Percentiles rank a stretch among this genome's conserved stretches.
phyloP scores from a whole-genome alignment of 148 eudicot genomes.

The Linanthus parryae region DNA sequence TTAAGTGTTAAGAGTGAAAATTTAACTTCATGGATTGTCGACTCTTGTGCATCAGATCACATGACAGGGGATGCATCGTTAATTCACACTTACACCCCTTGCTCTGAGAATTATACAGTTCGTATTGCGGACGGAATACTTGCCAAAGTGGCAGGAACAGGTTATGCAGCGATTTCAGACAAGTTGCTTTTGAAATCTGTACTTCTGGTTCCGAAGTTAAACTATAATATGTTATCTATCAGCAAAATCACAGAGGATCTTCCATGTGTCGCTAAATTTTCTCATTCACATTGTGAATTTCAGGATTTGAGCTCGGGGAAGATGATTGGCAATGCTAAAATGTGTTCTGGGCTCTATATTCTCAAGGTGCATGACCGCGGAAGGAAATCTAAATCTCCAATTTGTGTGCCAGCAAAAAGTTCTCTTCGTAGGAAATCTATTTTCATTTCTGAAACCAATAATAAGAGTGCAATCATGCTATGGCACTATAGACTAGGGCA shows the following conservation, averaged over 20 bases:
- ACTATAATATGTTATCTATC: background rate
- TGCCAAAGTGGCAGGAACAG: background rate
- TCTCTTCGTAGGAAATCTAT: background rate
- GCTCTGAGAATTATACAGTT: slow-evolving; percentile 1
- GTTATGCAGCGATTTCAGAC: background rate
- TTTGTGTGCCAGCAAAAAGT: background rate
- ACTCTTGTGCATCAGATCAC: background rate
- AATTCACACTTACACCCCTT: background rate
- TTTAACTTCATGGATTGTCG: background rate
- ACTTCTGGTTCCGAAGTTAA: background rate
- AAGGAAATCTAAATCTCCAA: background rate
- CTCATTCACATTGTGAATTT: too few relatives aligned
- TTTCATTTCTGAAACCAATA: background rate
- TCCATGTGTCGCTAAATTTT: background rate
- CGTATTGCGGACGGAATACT: slow-evolving; percentile 2
- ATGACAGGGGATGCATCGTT: background rate
- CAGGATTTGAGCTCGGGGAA: too few relatives aligned
- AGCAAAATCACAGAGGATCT: background rate
- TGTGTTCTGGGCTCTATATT: background rate
- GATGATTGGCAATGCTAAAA: background rate
- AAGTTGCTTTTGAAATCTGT: background rate
- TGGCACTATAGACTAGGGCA: background rate
- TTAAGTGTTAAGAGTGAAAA: background rate
- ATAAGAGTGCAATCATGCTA: background rate
- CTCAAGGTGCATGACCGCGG: background rate